Percentiles rank a stretch among this genome's conserved stretches.
Evolutionary conservation across 2,329 filamentous ascomycete genomes (phyloP).

Genomic region (Ramichloridium luteum): DNA sequence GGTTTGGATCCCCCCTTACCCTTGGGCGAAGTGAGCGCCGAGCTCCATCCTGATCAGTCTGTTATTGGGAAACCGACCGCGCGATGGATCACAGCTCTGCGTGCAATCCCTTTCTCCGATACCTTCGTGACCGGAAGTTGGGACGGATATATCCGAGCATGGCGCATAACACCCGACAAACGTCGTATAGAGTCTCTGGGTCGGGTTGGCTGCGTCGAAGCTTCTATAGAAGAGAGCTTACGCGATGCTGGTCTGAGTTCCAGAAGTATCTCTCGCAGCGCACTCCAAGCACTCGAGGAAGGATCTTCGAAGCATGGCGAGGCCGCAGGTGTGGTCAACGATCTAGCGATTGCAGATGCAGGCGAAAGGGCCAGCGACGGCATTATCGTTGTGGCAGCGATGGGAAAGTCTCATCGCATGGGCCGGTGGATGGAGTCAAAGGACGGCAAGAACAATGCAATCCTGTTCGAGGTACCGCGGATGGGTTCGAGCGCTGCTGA

Average conservation of each 20-base stretch:
- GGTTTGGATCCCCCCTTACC: conserved; percentile 64
- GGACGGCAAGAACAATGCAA: conserved; percentile 65
- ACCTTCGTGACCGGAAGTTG: conserved; percentile 84
- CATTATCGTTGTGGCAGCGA: conserved; percentile 70
- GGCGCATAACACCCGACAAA: conserved; percentile 76
- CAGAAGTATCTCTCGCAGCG: conserved; percentile 8
- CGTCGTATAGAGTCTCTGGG: conserved; percentile 62
- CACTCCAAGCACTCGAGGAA: conserved; percentile 12
- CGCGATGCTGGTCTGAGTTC: conserved; percentile 11
- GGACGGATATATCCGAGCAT: conserved; percentile 79
- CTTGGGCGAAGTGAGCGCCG: conserved; percentile 61
- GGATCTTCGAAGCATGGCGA: conserved; percentile 10
- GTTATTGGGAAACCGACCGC: conserved; percentile 44
- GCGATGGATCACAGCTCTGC: conserved; percentile 80
- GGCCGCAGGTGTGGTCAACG: conserved; percentile 73
- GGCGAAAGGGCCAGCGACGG: conserved; percentile 62
- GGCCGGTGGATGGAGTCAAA: conserved; percentile 62
- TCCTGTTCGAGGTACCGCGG: conserved; percentile 68
- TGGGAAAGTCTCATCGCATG: conserved; percentile 75
- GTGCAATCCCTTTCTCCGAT: conserved; percentile 79
- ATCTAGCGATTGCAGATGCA: conserved; percentile 74
- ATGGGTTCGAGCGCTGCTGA: no score
- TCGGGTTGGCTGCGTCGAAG: conserved; percentile 32
- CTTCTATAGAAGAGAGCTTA: conserved; percentile 10
- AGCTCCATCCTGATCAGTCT: conserved; percentile 45